Evolutionary conservation across 495 filamentous ascomycete species (phyloP).

Genomic region (Neurospora sp.): DNA sequence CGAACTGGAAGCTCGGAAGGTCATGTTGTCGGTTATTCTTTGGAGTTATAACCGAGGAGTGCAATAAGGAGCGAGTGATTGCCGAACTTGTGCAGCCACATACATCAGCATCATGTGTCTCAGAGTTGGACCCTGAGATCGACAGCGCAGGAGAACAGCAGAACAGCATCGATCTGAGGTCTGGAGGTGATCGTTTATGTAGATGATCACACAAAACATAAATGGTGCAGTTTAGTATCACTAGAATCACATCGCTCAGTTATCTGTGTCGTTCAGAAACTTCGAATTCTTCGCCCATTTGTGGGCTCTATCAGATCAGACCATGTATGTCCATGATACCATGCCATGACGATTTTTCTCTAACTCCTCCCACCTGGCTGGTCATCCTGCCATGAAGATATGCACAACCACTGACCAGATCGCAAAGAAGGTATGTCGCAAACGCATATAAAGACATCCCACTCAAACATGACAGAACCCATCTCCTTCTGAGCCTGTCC

Average conservation of each 20-base stretch:
- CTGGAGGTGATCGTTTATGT: no score
- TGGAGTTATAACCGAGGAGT: background rate
- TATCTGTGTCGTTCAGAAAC: background rate
- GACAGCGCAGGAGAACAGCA: background rate
- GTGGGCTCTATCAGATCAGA: background rate
- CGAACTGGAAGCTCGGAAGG: background rate
- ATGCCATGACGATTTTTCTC: background rate
- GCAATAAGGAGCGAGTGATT: no score
- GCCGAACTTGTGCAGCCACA: background rate
- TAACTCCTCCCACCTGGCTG: background rate
- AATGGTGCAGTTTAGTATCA: background rate
- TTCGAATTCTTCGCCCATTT: background rate
- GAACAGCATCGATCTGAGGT: background rate
- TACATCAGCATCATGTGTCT: background rate
- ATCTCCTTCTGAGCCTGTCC: background rate
- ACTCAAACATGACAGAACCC: background rate
- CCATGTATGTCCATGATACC: background rate
- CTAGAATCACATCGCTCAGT: background rate
- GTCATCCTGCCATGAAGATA: background rate
- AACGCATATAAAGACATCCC: background rate
- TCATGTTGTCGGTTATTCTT: background rate
- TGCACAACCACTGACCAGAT: background rate
- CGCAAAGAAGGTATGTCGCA: background rate
- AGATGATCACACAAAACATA: background rate
- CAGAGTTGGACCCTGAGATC: background rate